Conservation (phyloP, 306 rosid genomes). For the Dicorynia guianensis region DNA sequence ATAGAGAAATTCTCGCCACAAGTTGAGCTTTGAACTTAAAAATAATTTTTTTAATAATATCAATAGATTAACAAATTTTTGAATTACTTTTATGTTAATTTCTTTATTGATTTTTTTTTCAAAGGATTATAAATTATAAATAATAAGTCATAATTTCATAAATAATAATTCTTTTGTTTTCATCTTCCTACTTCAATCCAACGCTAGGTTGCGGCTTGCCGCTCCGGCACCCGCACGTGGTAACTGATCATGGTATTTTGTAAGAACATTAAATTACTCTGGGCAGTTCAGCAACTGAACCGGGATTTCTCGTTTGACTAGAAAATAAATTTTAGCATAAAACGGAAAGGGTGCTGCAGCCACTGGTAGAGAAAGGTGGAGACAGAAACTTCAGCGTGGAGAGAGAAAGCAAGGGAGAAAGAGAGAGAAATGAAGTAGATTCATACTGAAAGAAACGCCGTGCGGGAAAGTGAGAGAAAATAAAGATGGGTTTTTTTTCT, state of each 20-base stretch:
- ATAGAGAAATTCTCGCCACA: too few species aligned
- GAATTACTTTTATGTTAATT: too few species aligned
- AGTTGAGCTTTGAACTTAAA: too few species aligned
- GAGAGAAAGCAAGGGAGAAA: too few species aligned
- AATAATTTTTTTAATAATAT: too few species aligned
- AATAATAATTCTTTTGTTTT: not conserved
- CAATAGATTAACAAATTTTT: too few species aligned
- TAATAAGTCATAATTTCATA: too few species aligned
- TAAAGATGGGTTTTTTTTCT: constrained; percentile 19
- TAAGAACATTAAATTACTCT: not conserved
- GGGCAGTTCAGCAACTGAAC: not conserved
- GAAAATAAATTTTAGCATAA: constrained; percentile 28
- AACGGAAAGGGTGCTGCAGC: constrained; percentile 40
- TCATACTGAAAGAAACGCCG: constrained; percentile 25
- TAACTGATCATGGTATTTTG: not conserved
- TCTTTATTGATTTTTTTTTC: too few species aligned
- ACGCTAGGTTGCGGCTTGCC: not conserved
- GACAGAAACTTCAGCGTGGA: too few species aligned
- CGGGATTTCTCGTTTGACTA: constrained; percentile 42
- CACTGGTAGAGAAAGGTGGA: constrained; percentile 3
- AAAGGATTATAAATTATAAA: too few species aligned
- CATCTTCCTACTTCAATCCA: not conserved
- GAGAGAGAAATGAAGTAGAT: constrained; percentile 35
- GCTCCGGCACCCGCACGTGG: not conserved
- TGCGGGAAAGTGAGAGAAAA: constrained; percentile 18